These are phyloP conservation scores for Plectosphaerella plurivora DNA, from an alignment of 2,329 filamentous ascomycete species.

Conservation along the genomic window DNA sequence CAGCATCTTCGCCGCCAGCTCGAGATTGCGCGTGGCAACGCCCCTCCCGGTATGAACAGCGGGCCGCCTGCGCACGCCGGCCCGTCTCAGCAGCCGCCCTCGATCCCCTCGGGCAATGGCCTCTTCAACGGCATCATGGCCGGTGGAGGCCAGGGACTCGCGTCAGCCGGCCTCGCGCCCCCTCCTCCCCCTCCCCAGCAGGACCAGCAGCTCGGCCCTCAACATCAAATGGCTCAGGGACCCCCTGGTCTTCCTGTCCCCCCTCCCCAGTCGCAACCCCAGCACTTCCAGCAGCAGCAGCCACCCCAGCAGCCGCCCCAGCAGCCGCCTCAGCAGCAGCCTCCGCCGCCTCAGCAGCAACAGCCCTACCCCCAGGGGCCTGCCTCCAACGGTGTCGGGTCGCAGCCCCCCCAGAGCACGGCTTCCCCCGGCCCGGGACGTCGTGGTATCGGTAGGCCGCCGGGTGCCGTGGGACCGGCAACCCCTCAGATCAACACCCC, in stretches of 20 bases:
- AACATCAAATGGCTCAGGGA: constrained; percentile 63
- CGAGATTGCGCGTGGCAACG: constrained; percentile 64
- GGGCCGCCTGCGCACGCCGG: constrained; percentile 71
- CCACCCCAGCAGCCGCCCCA: constrained; percentile 70
- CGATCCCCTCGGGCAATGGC: constrained; percentile 86
- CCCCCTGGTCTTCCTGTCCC: constrained; percentile 61
- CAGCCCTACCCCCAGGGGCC: constrained; percentile 60
- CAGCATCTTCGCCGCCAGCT: constrained; percentile 82
- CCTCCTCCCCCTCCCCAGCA: constrained; percentile 63
- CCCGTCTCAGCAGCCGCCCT: constrained; percentile 79
- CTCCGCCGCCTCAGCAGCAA: constrained; percentile 65
- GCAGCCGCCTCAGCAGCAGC: constrained; percentile 31
- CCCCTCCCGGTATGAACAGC: constrained; percentile 50
- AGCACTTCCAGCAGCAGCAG: constrained; percentile 60
- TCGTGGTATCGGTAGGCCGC: constrained; percentile 63
- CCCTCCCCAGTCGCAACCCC: constrained; percentile 59
- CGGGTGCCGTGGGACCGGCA: constrained; percentile 62
- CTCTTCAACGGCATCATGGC: constrained; percentile 96
- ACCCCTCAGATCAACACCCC: constrained; percentile 90
- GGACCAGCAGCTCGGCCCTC: constrained; percentile 53
- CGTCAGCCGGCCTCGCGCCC: constrained; percentile 62
- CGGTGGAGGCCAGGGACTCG: constrained; percentile 67
- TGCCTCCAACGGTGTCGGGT: constrained; percentile 66
- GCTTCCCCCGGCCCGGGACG: constrained; percentile 83
- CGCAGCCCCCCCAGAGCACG: constrained; percentile 77